Evolutionary conservation across 805 yeast genomes (phyloP).

Genomic region (Metschnikowia baotianmanensis): DNA sequence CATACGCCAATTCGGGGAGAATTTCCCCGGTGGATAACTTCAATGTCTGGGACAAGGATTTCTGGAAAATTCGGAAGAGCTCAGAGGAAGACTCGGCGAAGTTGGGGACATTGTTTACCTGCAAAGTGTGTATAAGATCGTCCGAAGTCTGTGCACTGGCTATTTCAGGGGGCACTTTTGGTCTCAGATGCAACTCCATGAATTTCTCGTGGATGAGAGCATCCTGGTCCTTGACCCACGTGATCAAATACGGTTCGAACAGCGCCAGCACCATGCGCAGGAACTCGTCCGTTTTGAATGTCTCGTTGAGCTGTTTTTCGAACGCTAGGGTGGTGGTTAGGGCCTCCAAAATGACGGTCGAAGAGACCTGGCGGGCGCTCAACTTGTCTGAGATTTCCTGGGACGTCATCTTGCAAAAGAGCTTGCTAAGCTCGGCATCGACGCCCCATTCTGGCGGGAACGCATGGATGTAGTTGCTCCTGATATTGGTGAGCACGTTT

Average conservation of each 20-base stretch:
- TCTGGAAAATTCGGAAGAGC: slow-evolving; percentile 73
- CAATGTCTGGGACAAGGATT: slow-evolving; percentile 46
- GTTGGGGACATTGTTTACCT: slow-evolving; percentile 51
- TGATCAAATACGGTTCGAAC: slow-evolving; percentile 79
- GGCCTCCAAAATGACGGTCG: slow-evolving; percentile 64
- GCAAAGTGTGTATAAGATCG: slow-evolving; percentile 33
- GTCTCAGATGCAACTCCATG: slow-evolving; percentile 57
- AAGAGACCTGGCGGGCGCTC: slow-evolving; percentile 44
- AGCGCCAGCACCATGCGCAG: slow-evolving; percentile 53
- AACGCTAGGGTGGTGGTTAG: slow-evolving; percentile 79
- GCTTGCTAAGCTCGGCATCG: slow-evolving; percentile 53
- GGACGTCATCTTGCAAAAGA: slow-evolving; percentile 67
- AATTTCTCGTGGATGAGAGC: slow-evolving; percentile 58
- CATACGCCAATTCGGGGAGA: slow-evolving; percentile 38
- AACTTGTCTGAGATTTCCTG: slow-evolving; percentile 61
- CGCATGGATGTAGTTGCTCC: slow-evolving; percentile 45
- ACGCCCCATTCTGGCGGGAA: slow-evolving; percentile 79
- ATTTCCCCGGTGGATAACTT: slow-evolving; percentile 18
- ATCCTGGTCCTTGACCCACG: slow-evolving; percentile 90
- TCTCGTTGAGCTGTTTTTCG: slow-evolving; percentile 68
- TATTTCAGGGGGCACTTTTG: slow-evolving; percentile 47
- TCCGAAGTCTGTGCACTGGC: slow-evolving; percentile 2
- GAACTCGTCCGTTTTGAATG: slow-evolving; percentile 49
- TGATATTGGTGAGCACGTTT: slow-evolving; percentile 60
- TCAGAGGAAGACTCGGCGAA: slow-evolving; percentile 88